Percentiles rank a stretch among this genome's conserved stretches.
phyloP scores from a whole-genome alignment of 306 rosid genomes.

The Cicer yamashitae region DNA sequence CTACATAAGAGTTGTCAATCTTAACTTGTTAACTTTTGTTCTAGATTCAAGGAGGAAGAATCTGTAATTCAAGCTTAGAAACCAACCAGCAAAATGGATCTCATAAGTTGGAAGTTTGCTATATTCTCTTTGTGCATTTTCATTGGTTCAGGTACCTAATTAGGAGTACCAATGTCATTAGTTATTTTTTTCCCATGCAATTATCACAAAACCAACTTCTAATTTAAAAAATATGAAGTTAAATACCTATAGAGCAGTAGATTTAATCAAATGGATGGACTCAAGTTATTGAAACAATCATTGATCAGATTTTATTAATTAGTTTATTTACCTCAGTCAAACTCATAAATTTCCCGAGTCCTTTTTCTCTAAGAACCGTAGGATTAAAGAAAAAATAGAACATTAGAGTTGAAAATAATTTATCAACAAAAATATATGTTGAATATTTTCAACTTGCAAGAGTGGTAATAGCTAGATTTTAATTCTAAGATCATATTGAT shows the following conservation, averaged over 20 bases:
- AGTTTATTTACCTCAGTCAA: too few relatives aligned
- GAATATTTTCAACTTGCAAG: too few relatives aligned
- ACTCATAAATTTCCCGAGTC: too few relatives aligned
- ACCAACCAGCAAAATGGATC: conserved; percentile 58
- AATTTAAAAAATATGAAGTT: background rate
- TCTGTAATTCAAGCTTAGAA: conserved; percentile 35
- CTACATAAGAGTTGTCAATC: too few relatives aligned
- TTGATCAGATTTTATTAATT: too few relatives aligned
- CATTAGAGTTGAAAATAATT: conserved; percentile 3
- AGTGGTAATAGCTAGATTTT: background rate
- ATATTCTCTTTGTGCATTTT: conserved; percentile 57
- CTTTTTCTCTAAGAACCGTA: too few relatives aligned
- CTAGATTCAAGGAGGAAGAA: conserved; percentile 46
- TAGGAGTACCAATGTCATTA: background rate
- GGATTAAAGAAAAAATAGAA: too few relatives aligned
- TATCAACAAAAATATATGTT: conserved; percentile 10
- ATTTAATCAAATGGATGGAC: too few relatives aligned
- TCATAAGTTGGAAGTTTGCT: conserved; percentile 49
- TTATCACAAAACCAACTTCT: conserved; percentile 18
- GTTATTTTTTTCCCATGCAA: conserved; percentile 8
- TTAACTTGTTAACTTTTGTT: conserved; percentile 43
- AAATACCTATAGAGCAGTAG: too few relatives aligned
- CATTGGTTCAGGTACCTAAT: conserved; percentile 66
- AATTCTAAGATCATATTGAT: background rate
- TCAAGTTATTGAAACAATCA: too few relatives aligned